Conservation (phyloP, 179 eudicot species). For the Silene noctiflora region DNA sequence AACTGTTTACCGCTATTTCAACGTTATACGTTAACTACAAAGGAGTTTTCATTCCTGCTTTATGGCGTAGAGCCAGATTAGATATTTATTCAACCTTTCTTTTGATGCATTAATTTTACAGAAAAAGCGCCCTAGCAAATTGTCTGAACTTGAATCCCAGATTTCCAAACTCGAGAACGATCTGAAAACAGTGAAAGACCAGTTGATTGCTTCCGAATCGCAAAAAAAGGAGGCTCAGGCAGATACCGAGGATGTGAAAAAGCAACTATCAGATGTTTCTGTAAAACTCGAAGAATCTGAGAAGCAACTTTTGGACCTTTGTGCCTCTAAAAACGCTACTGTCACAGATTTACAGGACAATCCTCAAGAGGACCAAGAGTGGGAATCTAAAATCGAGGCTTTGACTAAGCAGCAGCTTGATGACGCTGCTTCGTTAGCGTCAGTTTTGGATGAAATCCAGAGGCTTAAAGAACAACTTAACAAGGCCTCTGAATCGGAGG, state of each 20-base stretch:
- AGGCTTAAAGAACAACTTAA: conserved; percentile 57
- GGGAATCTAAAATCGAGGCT: conserved; percentile 40
- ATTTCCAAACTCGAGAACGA: conserved; percentile 73
- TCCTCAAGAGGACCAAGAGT: conserved; percentile 35
- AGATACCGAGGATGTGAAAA: conserved; percentile 59
- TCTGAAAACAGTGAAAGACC: conserved; percentile 63
- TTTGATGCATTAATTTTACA: not conserved
- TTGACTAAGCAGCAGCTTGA: conserved; percentile 31
- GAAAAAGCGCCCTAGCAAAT: conserved; percentile 59
- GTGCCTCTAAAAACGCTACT: conserved; percentile 35
- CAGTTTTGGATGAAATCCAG: conserved; percentile 53
- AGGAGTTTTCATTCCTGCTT: too few relatives aligned
- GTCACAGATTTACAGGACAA: conserved; percentile 29
- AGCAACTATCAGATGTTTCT: conserved; percentile 55
- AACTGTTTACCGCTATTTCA: too few relatives aligned
- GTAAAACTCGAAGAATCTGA: conserved; percentile 58
- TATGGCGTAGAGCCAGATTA: too few relatives aligned
- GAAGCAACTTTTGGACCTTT: conserved; percentile 41
- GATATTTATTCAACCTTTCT: not conserved
- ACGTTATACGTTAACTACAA: too few relatives aligned
- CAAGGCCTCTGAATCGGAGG: conserved; percentile 40
- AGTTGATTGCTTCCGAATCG: conserved; percentile 52
- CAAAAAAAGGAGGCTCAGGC: conserved; percentile 35
- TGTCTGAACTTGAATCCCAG: conserved; percentile 67
- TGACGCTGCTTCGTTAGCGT: conserved; percentile 45